These are phyloP conservation scores for Ilex asprella DNA, from an alignment of 257 asterid species.

Conservation along the genomic window DNA sequence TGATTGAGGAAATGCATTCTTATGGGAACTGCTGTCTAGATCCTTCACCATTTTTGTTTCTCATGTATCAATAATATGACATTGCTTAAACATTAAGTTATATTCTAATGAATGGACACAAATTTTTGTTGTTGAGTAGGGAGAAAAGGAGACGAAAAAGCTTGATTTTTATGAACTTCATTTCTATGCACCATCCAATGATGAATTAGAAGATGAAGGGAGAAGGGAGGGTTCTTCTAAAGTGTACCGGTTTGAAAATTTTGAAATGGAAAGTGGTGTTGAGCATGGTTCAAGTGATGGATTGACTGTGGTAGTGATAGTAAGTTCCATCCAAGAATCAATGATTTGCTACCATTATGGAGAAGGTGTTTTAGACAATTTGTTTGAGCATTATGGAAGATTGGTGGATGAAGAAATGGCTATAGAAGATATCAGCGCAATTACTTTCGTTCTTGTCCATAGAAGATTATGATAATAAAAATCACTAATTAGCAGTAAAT, in stretches of 20 bases:
- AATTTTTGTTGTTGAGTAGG: slow-evolving; percentile 24
- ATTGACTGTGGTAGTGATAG: slow-evolving; percentile 59
- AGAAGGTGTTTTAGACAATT: slow-evolving; percentile 36
- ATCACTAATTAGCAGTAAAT: too few species aligned
- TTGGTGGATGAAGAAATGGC: slow-evolving; percentile 60
- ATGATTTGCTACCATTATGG: slow-evolving; percentile 69
- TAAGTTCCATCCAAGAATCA: slow-evolving; percentile 84
- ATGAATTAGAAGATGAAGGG: slow-evolving; percentile 58
- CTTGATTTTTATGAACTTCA: slow-evolving; percentile 65
- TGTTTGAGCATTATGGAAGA: slow-evolving; percentile 53
- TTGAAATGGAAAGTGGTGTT: slow-evolving; percentile 42
- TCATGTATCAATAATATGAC: slow-evolving; percentile 28
- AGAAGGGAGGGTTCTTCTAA: slow-evolving; percentile 51
- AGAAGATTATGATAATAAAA: slow-evolving; percentile 26
- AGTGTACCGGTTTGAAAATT: slow-evolving; percentile 40
- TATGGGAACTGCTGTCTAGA: slow-evolving; percentile 64
- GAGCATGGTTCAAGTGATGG: slow-evolving; percentile 46
- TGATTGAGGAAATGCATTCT: slow-evolving; percentile 57
- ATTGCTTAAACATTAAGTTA: too few species aligned
- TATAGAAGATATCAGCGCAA: slow-evolving; percentile 38
- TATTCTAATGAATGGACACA: too few species aligned
- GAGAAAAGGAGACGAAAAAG: slow-evolving; percentile 49
- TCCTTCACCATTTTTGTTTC: slow-evolving; percentile 44
- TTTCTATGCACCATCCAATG: slow-evolving; percentile 69
- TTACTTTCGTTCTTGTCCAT: slow-evolving; percentile 42